Evolutionary conservation across 805 yeast genomes (phyloP).

Genomic region (Metschnikowia dekortorum): DNA sequence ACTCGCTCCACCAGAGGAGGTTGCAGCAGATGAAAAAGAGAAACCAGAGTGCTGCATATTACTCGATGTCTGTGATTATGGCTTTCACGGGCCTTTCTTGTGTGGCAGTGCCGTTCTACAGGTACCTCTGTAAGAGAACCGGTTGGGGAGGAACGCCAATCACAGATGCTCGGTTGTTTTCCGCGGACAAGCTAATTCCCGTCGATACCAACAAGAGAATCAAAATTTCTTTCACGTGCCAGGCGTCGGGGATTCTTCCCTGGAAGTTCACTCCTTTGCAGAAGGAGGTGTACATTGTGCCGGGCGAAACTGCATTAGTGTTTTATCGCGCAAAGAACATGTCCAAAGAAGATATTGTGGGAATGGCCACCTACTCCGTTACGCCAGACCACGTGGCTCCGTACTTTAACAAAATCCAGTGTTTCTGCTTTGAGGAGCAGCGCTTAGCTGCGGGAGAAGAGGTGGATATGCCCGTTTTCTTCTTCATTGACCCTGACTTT

Average conservation of each 20-base stretch:
- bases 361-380: conserved; percentile 97
- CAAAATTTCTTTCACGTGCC: conserved; percentile 83
- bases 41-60: conserved; percentile 57
- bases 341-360: conserved; percentile 85
- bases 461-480: conserved; percentile 97
- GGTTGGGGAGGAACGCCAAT: conserved; percentile 97
- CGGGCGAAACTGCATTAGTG: conserved; percentile 97
- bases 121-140: conserved; percentile 88
- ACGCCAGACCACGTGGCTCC: conserved; percentile 96
- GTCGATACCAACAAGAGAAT: conserved; percentile 81
- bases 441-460: conserved; percentile 92
- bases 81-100: conserved; percentile 74
- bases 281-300: conserved; percentile 84
- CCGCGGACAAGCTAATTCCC: conserved; percentile 83
- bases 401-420: conserved; percentile 94
- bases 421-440: conserved; percentile 98
- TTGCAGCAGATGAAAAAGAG: conserved; percentile 28
- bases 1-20: conserved; percentile 17
- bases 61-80: conserved; percentile 64
- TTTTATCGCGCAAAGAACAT: conserved; percentile 88
- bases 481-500: conserved; percentile 94
- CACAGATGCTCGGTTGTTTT: conserved; percentile 74
- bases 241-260: conserved; percentile 83
- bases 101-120: conserved; percentile 87
- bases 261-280: conserved; percentile 96